These are phyloP conservation scores for Bruguiera parviflora DNA, from an alignment of 345 rosid genomes.

Conservation along the genomic window DNA sequence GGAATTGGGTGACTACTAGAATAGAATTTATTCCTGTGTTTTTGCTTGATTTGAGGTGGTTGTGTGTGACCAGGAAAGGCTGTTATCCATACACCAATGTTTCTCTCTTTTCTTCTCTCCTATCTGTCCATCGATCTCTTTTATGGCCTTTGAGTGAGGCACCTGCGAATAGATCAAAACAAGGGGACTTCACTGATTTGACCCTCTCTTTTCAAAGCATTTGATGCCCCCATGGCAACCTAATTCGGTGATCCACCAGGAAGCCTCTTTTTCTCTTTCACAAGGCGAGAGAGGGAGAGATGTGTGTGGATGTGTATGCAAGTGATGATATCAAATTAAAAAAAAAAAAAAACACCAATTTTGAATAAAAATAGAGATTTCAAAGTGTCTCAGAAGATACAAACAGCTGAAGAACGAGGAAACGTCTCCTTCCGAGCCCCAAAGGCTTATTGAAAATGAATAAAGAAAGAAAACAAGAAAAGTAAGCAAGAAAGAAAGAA, in stretches of 20 bases:
- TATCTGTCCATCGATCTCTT: slow-evolving; percentile 4
- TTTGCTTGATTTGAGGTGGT: background rate
- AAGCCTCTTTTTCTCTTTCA: background rate
- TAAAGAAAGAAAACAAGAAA: slow-evolving; percentile 18
- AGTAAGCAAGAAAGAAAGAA: slow-evolving; percentile 15
- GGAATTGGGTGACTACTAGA: background rate
- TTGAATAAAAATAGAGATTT: background rate
- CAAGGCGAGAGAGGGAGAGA: slow-evolving; percentile 1
- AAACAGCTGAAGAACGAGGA: slow-evolving; percentile 78
- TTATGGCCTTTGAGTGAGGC: slow-evolving; percentile 20
- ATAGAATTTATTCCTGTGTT: background rate
- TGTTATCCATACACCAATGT: slow-evolving; percentile 5
- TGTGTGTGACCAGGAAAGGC: background rate
- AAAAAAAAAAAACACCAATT: background rate
- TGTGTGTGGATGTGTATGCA: background rate
- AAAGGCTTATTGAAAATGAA: slow-evolving; percentile 31
- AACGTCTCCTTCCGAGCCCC: slow-evolving; percentile 60
- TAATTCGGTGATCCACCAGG: slow-evolving; percentile 6
- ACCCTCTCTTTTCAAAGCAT: slow-evolving; percentile 43
- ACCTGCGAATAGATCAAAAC: slow-evolving; percentile 45
- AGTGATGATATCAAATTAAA: background rate
- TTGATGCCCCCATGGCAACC: slow-evolving; percentile 28
- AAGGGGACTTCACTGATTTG: slow-evolving; percentile 38
- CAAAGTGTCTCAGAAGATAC: slow-evolving; percentile 53
- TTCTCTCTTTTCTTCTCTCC: background rate